Base-by-base conservation (phyloP, 2,329 filamentous ascomycete genomes). In the Onygenales sp. region DNA sequence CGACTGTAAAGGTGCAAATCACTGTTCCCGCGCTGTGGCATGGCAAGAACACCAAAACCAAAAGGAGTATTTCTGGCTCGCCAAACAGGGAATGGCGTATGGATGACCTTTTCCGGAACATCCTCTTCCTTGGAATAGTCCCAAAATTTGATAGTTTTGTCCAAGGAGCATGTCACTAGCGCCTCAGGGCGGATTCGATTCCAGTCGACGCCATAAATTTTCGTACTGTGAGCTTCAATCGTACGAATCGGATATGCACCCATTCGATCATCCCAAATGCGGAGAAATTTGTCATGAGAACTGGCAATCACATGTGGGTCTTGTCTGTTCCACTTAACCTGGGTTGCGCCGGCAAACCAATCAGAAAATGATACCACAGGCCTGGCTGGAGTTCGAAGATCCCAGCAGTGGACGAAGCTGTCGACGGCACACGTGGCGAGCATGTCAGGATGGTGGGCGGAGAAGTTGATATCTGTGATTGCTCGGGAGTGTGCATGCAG, bases 381-480 rank as follows among this genome's bases (percentile, higher is more conserved):
- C 59, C 85, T 81, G 43, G 79, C 78, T 0, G 89, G 85, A 50
- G 80, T 79, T 38, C 91, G 82, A 45, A 96, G 74, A 71, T 96
- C 91, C 89, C 92, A 96, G 63, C 85, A 89, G 68, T 95, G 89
- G 7, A 96, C 87, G 64, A 90, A 95, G 50, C 90, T 93, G 69
- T 96, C 91, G 33, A 96, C 88, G 3, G 89, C 87, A 68, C 90
- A 96, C 0, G 92, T 95, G 8, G 90, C 88, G 13, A 96, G 80
- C 43, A 91, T 77, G 65, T 96, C 91, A 0, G 90, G 89, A 64
- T 96, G 87, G 61, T 95, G 89, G 5, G 91, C 90, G 0, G 89
- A 95, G 69, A 95, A 96, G 68, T 96, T 96, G 69, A 96, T 90
- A 66, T 96, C 91, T 7, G 91, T 96, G 61, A 96, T 96, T 57